Evolutionary conservation across 306 rosid species (phyloP).

Genomic region (Lupinus albus): DNA sequence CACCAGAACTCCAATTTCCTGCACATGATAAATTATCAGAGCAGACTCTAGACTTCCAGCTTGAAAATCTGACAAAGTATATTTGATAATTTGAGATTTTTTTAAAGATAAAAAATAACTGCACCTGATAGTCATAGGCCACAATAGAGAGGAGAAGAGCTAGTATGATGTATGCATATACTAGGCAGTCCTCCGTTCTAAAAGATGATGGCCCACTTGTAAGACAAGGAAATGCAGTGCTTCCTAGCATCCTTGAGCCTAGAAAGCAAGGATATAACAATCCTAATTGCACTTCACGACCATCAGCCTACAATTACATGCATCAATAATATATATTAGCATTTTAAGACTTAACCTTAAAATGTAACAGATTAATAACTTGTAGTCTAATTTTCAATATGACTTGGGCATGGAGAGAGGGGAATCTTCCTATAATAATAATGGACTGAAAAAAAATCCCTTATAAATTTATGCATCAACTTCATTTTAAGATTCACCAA

Average conservation of each 20-base stretch:
- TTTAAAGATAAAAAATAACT: constrained; percentile 20
- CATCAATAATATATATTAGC: constrained; percentile 9
- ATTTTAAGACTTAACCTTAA: neutral
- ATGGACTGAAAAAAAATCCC: constrained; percentile 20
- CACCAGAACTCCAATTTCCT: constrained; percentile 86
- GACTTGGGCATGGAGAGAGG: neutral
- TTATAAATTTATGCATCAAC: constrained; percentile 18
- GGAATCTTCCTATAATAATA: constrained; percentile 13
- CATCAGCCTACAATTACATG: constrained; percentile 77
- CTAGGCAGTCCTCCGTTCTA: constrained; percentile 81
- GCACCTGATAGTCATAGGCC: constrained; percentile 93
- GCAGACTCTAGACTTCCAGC: constrained; percentile 34
- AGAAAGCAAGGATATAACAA: constrained; percentile 78
- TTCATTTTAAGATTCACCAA: constrained; percentile 26
- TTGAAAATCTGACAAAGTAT: constrained; percentile 19
- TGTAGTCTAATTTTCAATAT: constrained; percentile 11
- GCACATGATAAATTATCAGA: constrained; percentile 43
- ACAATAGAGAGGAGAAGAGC: constrained; percentile 69
- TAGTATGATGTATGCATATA: constrained; percentile 55
- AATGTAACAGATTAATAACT: constrained; percentile 32
- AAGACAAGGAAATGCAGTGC: constrained; percentile 82
- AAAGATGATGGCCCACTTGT: constrained; percentile 69
- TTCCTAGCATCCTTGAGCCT: constrained; percentile 93
- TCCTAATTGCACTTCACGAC: constrained; percentile 89
- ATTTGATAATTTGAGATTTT: constrained; percentile 5